Evolutionary conservation across 345 rosid genomes (phyloP).

Genomic region (Brassica nigra): DNA sequence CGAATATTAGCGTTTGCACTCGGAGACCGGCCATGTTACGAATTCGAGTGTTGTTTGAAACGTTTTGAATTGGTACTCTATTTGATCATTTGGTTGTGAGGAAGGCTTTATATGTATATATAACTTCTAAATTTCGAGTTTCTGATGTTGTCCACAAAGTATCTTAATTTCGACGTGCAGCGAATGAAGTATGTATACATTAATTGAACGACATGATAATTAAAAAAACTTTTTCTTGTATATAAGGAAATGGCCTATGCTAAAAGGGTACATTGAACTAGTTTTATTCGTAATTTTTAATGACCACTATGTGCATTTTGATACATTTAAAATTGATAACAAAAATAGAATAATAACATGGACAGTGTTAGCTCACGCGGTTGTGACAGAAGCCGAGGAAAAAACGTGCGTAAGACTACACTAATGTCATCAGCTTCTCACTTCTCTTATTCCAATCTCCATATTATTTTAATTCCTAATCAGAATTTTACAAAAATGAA

Average conservation of each 20-base stretch:
- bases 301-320: neutral
- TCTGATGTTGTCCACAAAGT: constrained; percentile 19
- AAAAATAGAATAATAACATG: constrained; percentile 1
- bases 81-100: constrained; percentile 5
- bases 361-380: constrained; percentile 28
- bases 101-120: constrained; percentile 18
- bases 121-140: neutral
- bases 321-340: neutral
- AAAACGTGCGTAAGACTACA: constrained; percentile 27
- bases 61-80: neutral
- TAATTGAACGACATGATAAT: constrained; percentile 3
- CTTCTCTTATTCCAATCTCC: neutral
- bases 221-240: neutral
- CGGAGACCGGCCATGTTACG: constrained; percentile 46
- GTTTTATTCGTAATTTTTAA: neutral
- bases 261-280: constrained; percentile 10
- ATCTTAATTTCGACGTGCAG: constrained; percentile 21
- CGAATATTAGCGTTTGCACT: constrained; percentile 34
- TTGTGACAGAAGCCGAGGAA: neutral
- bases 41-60: constrained; percentile 20
- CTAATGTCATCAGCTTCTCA: neutral
- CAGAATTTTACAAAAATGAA: neutral
- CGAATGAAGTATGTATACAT: constrained; percentile 26
- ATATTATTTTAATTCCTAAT: neutral
- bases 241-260: neutral